Conservation (phyloP, 1,284 basidiomycete species). For the Pseudozyma thailandica region DNA sequence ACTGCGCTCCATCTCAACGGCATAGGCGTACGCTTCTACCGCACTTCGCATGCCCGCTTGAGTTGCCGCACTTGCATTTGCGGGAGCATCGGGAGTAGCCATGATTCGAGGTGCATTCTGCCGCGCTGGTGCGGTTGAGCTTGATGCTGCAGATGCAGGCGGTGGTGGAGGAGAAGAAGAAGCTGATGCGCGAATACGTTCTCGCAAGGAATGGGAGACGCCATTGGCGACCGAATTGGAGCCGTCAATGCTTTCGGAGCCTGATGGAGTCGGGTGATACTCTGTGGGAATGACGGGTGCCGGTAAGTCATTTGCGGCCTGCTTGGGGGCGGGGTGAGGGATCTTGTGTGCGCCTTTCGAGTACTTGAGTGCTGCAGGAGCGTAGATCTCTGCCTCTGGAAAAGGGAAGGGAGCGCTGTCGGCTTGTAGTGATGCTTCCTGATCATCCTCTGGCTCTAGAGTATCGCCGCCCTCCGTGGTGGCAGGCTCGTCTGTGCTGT, state of each 20-base stretch:
- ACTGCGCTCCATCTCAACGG: constrained; percentile 55
- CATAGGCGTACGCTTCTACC: constrained; percentile 52
- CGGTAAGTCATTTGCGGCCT: constrained; percentile 8
- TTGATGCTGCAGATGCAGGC: not conserved
- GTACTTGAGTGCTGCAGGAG: constrained; percentile 49
- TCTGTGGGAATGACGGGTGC: constrained; percentile 17
- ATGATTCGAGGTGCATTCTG: constrained; percentile 21
- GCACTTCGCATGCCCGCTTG: constrained; percentile 44
- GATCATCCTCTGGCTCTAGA: not conserved
- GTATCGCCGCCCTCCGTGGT: too few species aligned
- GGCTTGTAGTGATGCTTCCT: not conserved
- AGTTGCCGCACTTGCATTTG: constrained; percentile 26
- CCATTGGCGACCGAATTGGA: constrained; percentile 23
- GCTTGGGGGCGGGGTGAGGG: constrained; percentile 7
- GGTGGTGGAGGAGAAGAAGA: constrained; percentile 7
- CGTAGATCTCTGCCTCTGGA: constrained; percentile 47
- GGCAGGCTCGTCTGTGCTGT: too few species aligned
- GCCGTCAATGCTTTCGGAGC: not conserved
- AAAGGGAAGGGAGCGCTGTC: constrained; percentile 16
- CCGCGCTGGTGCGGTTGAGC: constrained; percentile 4
- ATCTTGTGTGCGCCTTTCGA: constrained; percentile 47
- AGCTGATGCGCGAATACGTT: constrained; percentile 28
- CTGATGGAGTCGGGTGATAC: constrained; percentile 10
- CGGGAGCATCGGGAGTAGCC: constrained; percentile 25
- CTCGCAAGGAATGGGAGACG: constrained; percentile 21